Conservation (phyloP, 805 yeast species). For the Wickerhamomyces queroliae region DNA sequence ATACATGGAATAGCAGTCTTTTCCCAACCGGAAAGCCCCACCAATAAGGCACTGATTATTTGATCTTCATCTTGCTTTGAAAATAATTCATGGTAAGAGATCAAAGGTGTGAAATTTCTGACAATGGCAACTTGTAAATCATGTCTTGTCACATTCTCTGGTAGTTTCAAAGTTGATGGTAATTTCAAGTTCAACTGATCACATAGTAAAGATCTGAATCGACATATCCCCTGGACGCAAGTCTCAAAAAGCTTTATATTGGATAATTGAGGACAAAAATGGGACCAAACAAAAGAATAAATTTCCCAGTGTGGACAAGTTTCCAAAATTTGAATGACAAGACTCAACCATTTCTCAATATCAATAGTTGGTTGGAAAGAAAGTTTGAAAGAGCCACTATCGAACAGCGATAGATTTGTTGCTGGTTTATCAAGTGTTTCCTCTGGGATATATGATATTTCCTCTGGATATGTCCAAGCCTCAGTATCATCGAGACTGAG, state of each 20-base stretch:
- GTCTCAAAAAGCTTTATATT: conserved; percentile 46
- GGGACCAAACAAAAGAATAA: conserved; percentile 60
- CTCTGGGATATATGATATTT: conserved; percentile 40
- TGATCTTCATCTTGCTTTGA: conserved; percentile 57
- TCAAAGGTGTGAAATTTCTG: conserved; percentile 53
- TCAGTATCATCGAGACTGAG: conserved; percentile 20
- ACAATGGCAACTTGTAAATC: conserved; percentile 65
- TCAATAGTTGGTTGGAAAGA: conserved; percentile 26
- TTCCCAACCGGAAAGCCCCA: conserved; percentile 70
- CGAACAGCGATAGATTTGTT: conserved; percentile 13
- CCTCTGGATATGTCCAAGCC: conserved; percentile 62
- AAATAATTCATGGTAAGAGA: conserved; percentile 53
- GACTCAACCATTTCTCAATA: conserved; percentile 43
- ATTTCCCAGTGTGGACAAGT: conserved; percentile 63
- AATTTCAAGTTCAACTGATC: conserved; percentile 51
- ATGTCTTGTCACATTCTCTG: conserved; percentile 41
- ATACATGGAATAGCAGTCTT: conserved; percentile 73
- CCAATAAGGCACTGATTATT: conserved; percentile 51
- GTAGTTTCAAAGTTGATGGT: conserved; percentile 35
- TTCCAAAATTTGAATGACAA: conserved; percentile 44
- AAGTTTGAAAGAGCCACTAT: conserved; percentile 18
- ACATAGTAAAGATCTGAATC: conserved; percentile 43
- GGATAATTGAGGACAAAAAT: conserved; percentile 65
- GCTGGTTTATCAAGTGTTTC: conserved; percentile 37
- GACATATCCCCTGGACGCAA: conserved; percentile 32